Percentiles rank a stretch among this genome's conserved stretches.
Conservation (phyloP, 2,329 filamentous ascomycete species). For the Stemphylium vesicarium region DNA sequence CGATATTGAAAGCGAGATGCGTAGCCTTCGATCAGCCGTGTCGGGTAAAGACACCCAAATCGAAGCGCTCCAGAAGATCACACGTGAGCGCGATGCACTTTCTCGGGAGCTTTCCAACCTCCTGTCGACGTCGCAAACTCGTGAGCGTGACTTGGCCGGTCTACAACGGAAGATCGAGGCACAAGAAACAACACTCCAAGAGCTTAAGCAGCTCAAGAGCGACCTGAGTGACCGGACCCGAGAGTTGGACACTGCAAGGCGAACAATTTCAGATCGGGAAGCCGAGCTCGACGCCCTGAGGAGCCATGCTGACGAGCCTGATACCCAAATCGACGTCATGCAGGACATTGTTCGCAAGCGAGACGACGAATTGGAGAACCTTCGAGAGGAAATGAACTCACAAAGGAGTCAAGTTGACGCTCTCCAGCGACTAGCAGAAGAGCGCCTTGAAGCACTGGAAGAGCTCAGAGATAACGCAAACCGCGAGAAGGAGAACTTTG, state of each 20-base stretch:
- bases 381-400: constrained; percentile 53
- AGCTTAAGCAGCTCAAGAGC: constrained; percentile 37
- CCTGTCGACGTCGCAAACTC: constrained; percentile 37
- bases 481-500: constrained; percentile 56
- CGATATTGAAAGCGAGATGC: constrained; percentile 30
- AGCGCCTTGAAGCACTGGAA: constrained; percentile 55
- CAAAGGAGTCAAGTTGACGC: constrained; percentile 41
- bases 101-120: constrained; percentile 39
- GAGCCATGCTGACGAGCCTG: constrained; percentile 45
- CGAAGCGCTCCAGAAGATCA: constrained; percentile 44
- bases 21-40: constrained; percentile 33
- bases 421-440: constrained; percentile 44
- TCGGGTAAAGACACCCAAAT: constrained; percentile 44
- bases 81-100: constrained; percentile 42
- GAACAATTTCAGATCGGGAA: constrained; percentile 45
- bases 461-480: constrained; percentile 58
- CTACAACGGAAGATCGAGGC: constrained; percentile 43
- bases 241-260: constrained; percentile 45
- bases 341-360: constrained; percentile 52
- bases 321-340: constrained; percentile 51
- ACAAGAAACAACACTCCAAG: constrained; percentile 37
- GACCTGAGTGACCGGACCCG: constrained; percentile 42
- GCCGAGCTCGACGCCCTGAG: constrained; percentile 47
- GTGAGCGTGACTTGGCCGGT: constrained; percentile 40
- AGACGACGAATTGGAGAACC: constrained; percentile 60